phyloP scores from a whole-genome alignment of 441 rosid species.

The Erodium moschatum region DNA sequence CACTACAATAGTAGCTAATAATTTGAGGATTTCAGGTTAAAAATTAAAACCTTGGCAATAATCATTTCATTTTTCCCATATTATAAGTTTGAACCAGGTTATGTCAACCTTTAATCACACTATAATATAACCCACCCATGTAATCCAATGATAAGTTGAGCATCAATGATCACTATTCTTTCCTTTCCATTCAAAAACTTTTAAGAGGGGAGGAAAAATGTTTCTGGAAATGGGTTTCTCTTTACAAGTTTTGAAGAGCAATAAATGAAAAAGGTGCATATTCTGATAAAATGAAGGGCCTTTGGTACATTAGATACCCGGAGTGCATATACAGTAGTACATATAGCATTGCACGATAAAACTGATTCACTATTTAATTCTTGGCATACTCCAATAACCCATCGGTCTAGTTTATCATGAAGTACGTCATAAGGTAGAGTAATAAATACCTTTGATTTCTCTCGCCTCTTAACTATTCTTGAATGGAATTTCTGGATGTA shows the following conservation, averaged over 20 bases:
- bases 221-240: not conserved
- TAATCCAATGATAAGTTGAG: too few species aligned
- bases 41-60: too few species aligned
- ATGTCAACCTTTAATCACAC: too few species aligned
- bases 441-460: not conserved
- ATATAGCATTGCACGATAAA: not conserved
- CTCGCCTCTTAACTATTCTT: conserved; percentile 2
- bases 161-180: too few species aligned
- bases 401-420: not conserved
- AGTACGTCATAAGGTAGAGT: not conserved
- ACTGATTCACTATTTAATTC: not conserved
- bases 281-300: not conserved
- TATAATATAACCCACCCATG: too few species aligned
- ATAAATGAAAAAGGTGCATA: not conserved
- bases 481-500: conserved; percentile 9
- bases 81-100: too few species aligned
- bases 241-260: not conserved
- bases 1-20: too few species aligned
- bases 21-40: too few species aligned
- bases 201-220: not conserved
- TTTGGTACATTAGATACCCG: not conserved
- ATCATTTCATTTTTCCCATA: too few species aligned
- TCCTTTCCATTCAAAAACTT: not conserved
- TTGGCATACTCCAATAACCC: not conserved
- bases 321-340: conserved; percentile 2